Conservation (phyloP, 2,329 filamentous ascomycete species). For the Fusarium anthophilum region DNA sequence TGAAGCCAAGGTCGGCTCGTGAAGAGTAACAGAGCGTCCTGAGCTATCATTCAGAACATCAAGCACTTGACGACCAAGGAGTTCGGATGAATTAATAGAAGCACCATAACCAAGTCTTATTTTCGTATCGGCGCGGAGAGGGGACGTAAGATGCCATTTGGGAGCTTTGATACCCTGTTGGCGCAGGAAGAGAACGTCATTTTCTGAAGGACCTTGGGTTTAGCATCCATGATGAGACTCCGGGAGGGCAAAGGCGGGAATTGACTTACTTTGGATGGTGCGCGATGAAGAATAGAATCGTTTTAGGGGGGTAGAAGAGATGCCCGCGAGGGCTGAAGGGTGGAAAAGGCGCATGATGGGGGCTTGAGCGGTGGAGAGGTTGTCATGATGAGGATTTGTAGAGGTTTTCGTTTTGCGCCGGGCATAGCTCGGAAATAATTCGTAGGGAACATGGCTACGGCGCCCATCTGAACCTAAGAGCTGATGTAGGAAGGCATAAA, state of each 20-base stretch:
- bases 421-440: constrained; percentile 38
- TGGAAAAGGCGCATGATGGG: constrained; percentile 27
- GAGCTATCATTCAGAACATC: constrained; percentile 66
- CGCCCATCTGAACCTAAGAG: neutral
- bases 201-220: constrained; percentile 42
- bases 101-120: constrained; percentile 57
- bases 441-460: neutral
- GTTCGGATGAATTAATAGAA: constrained; percentile 58
- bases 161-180: constrained; percentile 49
- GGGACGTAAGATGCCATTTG: constrained; percentile 52
- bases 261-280: constrained; percentile 40
- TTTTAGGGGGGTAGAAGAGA: neutral
- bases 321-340: constrained; percentile 1
- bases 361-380: neutral
- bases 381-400: constrained; percentile 29
- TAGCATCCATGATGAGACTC: constrained; percentile 16
- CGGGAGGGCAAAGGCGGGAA: neutral
- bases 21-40: constrained; percentile 62
- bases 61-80: constrained; percentile 71
- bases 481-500: neutral
- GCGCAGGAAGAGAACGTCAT: constrained; percentile 53
- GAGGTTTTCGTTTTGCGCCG: constrained; percentile 33
- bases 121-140: constrained; percentile 45
- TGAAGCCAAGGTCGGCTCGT: constrained; percentile 75
- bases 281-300: constrained; percentile 42